A percentile compares a stretch with the other conserved stretches of the same genome.
These are phyloP conservation scores for Priceomyces castillae DNA, from an alignment of 805 yeast genomes.

Conservation along the genomic window DNA sequence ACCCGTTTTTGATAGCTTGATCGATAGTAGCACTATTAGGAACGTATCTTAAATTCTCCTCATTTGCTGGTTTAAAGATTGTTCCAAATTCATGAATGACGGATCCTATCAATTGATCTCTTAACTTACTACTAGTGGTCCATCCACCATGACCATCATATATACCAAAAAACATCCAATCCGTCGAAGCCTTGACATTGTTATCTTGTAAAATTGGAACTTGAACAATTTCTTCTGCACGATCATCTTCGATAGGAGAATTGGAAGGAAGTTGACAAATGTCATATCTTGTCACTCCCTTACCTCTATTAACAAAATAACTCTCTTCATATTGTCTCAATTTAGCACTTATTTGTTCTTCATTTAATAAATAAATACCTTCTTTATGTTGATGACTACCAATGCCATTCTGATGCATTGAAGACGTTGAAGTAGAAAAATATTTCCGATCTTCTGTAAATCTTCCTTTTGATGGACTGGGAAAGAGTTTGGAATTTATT, in stretches of 20 bases:
- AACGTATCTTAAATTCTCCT: slow-evolving; percentile 50
- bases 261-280: slow-evolving; percentile 87
- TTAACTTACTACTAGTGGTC: slow-evolving; percentile 82
- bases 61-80: slow-evolving; percentile 55
- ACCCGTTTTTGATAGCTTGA: slow-evolving; percentile 76
- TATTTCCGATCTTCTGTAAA: slow-evolving; percentile 19
- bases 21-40: slow-evolving; percentile 73
- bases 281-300: slow-evolving; percentile 87
- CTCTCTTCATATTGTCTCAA: slow-evolving; percentile 78
- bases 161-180: slow-evolving; percentile 93
- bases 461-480: slow-evolving; percentile 8
- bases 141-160: slow-evolving; percentile 98
- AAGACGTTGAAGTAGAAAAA: slow-evolving; percentile 43
- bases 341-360: slow-evolving; percentile 67
- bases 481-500: slow-evolving; percentile 15
- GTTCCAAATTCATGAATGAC: slow-evolving; percentile 77
- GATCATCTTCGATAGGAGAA: slow-evolving; percentile 91
- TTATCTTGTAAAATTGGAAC: slow-evolving; percentile 67
- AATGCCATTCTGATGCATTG: slow-evolving; percentile 41
- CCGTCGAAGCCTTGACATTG: slow-evolving; percentile 49
- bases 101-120: slow-evolving; percentile 72
- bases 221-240: slow-evolving; percentile 77
- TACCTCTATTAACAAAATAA: slow-evolving; percentile 74
- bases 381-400: slow-evolving; percentile 49
- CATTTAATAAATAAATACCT: slow-evolving; percentile 56